Conservation (phyloP, 2,329 filamentous ascomycete genomes). For the Claviceps monticola region DNA sequence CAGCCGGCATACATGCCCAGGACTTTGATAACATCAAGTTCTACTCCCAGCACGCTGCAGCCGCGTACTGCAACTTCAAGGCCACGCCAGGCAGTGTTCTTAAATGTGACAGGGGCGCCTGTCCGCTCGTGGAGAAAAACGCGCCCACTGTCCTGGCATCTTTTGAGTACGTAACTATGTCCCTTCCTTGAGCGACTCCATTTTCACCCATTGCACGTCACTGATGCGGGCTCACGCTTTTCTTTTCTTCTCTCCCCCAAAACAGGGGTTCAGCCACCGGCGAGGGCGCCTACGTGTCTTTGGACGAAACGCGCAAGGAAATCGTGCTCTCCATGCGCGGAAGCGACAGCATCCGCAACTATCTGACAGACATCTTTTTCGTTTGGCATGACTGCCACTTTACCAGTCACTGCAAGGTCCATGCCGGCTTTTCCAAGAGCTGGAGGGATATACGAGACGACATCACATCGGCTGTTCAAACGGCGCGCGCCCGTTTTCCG, state of each 20-base stretch:
- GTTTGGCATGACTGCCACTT: constrained; percentile 15
- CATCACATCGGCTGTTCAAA: constrained; percentile 28
- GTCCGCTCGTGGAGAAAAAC: constrained; percentile 29
- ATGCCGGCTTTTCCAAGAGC: constrained; percentile 44
- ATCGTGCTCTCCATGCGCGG: constrained; percentile 50
- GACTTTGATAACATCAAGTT: constrained; percentile 24
- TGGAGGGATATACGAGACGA: constrained; percentile 38
- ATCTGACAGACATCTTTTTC: constrained; percentile 38
- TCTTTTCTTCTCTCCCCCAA: too few relatives aligned
- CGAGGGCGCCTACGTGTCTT: constrained; percentile 36
- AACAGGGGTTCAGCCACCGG: constrained; percentile 28
- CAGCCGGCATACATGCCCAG: constrained; percentile 13
- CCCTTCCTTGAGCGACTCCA: background rate
- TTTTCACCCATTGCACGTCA: too few relatives aligned
- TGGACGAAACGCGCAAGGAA: constrained; percentile 33
- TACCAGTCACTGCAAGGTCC: constrained; percentile 32
- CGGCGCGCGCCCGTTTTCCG: constrained; percentile 32
- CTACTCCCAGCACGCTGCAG: constrained; percentile 37
- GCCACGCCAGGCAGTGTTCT: constrained; percentile 24
- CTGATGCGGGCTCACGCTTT: constrained; percentile 1
- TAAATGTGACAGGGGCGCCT: constrained; percentile 28
- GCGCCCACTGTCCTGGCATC: constrained; percentile 29
- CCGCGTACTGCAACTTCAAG: constrained; percentile 39
- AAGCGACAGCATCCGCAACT: constrained; percentile 44
- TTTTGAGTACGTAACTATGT: constrained; percentile 21